Evolutionary conservation across 495 filamentous ascomycete species (phyloP).

Genomic region (Ascobolus immersus): DNA sequence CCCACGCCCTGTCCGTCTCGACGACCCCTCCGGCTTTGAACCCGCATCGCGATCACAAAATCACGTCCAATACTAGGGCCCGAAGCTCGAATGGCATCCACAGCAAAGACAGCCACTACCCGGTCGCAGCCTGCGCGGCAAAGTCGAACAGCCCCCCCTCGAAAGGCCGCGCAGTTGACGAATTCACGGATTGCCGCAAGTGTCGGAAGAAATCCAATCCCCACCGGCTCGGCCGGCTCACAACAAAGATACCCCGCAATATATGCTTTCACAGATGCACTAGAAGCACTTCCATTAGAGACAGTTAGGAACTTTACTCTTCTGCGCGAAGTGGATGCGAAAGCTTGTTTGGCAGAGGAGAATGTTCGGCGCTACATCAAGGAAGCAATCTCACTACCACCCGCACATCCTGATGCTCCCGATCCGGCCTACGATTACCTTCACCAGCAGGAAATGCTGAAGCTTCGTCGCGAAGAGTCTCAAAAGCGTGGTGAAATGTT

Average conservation of each 20-base stretch:
- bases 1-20: too few relatives aligned
- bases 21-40: too few relatives aligned
- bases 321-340: slow-evolving; percentile 91
- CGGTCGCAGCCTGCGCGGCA: slow-evolving; percentile 34
- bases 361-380: slow-evolving; percentile 44
- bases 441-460: slow-evolving; percentile 13
- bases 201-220: slow-evolving; percentile 21
- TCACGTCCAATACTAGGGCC: too few relatives aligned
- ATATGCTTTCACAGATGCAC: slow-evolving; percentile 78
- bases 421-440: slow-evolving; percentile 9
- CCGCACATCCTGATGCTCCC: slow-evolving; percentile 9
- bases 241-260: slow-evolving; percentile 46
- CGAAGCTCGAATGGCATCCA: too few relatives aligned
- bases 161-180: slow-evolving; percentile 22
- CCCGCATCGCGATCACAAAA: too few relatives aligned
- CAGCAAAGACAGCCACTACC: slow-evolving; percentile 26
- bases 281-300: slow-evolving; percentile 78
- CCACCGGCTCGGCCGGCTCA: slow-evolving; percentile 8
- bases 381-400: slow-evolving; percentile 32
- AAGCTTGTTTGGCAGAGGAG: slow-evolving; percentile 52
- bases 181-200: slow-evolving; percentile 15
- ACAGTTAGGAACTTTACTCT: slow-evolving; percentile 84
- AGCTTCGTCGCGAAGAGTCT: slow-evolving; percentile 11
- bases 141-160: slow-evolving; percentile 29
- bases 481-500: neutral